A percentile compares a stretch with the other conserved stretches of the same genome.
phyloP scores from a whole-genome alignment of 2,329 filamentous ascomycete species.

The Colletotrichum chlorophyti region DNA sequence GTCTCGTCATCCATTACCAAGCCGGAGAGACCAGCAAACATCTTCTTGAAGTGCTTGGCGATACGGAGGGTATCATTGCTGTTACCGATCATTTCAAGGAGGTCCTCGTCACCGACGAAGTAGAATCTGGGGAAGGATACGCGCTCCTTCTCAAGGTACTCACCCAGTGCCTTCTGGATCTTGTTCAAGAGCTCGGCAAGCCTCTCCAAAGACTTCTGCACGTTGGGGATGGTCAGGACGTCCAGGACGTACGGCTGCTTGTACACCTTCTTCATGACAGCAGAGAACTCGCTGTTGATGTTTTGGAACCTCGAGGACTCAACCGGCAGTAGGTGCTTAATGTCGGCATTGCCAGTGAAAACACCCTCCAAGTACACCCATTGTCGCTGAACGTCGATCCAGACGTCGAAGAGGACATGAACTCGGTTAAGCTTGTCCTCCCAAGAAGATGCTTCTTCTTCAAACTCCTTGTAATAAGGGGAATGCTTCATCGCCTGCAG shows the following conservation, averaged over 20 bases:
- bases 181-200: conserved; percentile 97
- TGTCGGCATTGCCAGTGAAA: conserved; percentile 97
- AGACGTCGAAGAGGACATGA: conserved; percentile 97
- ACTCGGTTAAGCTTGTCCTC: conserved; percentile 98
- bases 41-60: conserved; percentile 99
- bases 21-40: conserved; percentile 96
- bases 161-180: conserved; percentile 97
- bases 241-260: conserved; percentile 96
- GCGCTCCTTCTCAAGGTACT: conserved; percentile 97
- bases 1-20: conserved; percentile 90
- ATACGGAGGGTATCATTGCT: conserved; percentile 97
- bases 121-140: conserved; percentile 99
- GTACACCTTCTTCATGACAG: conserved; percentile 99
- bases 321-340: conserved; percentile 95
- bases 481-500: conserved; percentile 99
- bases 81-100: conserved; percentile 99
- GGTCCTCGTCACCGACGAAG: conserved; percentile 97
- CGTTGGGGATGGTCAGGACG: conserved; percentile 92
- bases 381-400: conserved; percentile 99
- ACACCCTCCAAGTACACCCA: conserved; percentile 99
- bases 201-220: conserved; percentile 94
- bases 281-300: conserved; percentile 98
- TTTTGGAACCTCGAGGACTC: conserved; percentile 98
- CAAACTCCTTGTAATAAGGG: conserved; percentile 98
- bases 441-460: conserved; percentile 95